Evolutionary conservation across 2,329 filamentous ascomycete species (phyloP), one percentile per base, ranked within the genome.

Genomic region (Cytospora chrysosperma): DNA sequence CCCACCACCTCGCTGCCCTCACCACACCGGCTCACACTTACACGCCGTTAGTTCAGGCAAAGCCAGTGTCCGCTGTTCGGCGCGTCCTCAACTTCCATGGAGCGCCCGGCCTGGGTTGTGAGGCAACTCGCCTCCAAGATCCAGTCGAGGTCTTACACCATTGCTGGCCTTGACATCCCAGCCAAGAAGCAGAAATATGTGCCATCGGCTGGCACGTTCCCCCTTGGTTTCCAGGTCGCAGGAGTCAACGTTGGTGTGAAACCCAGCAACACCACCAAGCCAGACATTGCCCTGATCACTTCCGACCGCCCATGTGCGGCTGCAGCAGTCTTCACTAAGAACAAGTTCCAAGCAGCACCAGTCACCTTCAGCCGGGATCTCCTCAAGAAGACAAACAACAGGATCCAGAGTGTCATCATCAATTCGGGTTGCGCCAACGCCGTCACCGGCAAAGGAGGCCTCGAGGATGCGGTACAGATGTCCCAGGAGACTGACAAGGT

Each of bases 341-440:
- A 99, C 81, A 93, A 94, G 76, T 99, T 99, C 79, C 93, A 97
- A 77, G 95, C 95, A 21, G 95, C 95, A 13, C 95, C 95, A 6
- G 94, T 99, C 52, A 92, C 91, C 32, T 90, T 96, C 66, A 94
- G 90, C 75, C 84, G 88, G 67, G 82, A 89, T 63, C 85, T 93
- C 65, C 79, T 97, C 40, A 82, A 87, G 73, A 81, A 81, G 68
- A 85, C 86, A 69, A 79, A 82, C 55, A 90, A 92, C 64, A 91
- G 90, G 1, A 84, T 98, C 62, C 85, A 89, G 65, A 90, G 90
- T 59, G 88, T 99, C 28, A 85, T 99, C 61, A 88, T 97, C 77
- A 99, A 99, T 77, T 96, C 93, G 15, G 95, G 95, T 63, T 97
- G 94, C 72, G 95, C 95, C 65, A 99, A 99, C 79, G 95, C 95